Conservation (phyloP, 345 rosid species). For the Eucalyptus urophylla region DNA sequence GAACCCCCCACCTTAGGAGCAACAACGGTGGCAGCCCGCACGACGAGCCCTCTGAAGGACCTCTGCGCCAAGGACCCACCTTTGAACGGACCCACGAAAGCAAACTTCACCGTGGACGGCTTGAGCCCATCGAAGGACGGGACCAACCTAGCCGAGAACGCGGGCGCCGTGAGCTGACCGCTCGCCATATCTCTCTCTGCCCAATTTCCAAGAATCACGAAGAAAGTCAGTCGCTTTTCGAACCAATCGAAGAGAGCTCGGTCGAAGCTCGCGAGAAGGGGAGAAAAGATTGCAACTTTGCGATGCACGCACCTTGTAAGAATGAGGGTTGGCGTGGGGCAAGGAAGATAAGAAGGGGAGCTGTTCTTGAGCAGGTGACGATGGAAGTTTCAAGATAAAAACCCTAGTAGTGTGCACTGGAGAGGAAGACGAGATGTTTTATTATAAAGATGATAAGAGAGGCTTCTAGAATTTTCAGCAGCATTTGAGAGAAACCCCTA, state of each 20-base stretch:
- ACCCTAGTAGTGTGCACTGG: neutral
- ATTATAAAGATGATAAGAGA: neutral
- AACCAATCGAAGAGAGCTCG: neutral
- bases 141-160: constrained; percentile 40
- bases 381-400: neutral
- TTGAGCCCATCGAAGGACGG: constrained; percentile 50
- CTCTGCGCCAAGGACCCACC: constrained; percentile 16
- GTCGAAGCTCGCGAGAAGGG: neutral
- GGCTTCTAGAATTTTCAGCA: neutral
- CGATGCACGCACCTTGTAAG: neutral
- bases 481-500: fast-evolving
- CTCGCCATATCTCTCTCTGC: constrained; percentile 52
- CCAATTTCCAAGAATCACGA: neutral
- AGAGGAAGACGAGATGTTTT: neutral
- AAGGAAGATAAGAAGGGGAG: neutral
- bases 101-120: constrained; percentile 43
- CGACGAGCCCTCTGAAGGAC: constrained; percentile 40
- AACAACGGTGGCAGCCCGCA: constrained; percentile 77
- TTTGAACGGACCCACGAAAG: constrained; percentile 26
- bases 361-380: neutral
- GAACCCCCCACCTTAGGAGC: constrained; percentile 68
- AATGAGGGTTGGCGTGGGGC: neutral
- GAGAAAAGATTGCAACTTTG: neutral
- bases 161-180: constrained; percentile 46
- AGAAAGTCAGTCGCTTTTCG: neutral